phyloP scores from a whole-genome alignment of 148 eudicot genomes.

The Talinum fruticosum region DNA sequence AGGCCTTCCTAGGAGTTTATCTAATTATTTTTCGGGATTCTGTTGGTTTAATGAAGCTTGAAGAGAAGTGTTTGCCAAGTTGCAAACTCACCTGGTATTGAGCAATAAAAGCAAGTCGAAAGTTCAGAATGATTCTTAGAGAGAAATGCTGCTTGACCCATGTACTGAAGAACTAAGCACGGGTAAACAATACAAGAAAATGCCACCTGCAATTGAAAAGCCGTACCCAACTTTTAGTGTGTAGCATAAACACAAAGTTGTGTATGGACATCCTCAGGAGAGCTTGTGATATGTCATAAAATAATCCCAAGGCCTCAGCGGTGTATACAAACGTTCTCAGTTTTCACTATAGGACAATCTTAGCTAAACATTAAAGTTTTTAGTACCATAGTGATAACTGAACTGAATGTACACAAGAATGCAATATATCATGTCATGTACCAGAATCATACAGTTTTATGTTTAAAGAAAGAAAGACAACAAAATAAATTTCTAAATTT shows the following conservation, averaged over 20 bases:
- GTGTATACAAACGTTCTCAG: neutral
- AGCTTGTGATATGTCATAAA: neutral
- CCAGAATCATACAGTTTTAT: neutral
- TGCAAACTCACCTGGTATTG: slow-evolving; percentile 40
- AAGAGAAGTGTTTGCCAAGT: neutral
- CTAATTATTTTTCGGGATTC: neutral
- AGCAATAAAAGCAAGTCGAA: slow-evolving; percentile 33
- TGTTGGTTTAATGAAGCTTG: neutral
- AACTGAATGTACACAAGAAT: neutral
- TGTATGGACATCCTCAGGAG: neutral
- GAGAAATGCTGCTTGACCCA: slow-evolving; percentile 56
- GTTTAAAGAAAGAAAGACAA: no score
- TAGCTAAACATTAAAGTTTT: neutral
- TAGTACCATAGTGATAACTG: neutral
- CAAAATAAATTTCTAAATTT: no score
- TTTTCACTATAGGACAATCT: neutral
- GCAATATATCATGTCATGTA: no score
- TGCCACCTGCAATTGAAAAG: slow-evolving; percentile 36
- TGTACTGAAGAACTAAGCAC: slow-evolving; percentile 52
- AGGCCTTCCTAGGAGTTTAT: neutral
- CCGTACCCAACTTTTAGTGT: neutral
- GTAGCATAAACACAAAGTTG: neutral
- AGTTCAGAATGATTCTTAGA: slow-evolving; percentile 32
- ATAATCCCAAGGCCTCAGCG: neutral
- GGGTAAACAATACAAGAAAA: slow-evolving; percentile 52